phyloP scores from a whole-genome alignment of 495 filamentous ascomycete genomes.

The Corynascus novoguineensis region DNA sequence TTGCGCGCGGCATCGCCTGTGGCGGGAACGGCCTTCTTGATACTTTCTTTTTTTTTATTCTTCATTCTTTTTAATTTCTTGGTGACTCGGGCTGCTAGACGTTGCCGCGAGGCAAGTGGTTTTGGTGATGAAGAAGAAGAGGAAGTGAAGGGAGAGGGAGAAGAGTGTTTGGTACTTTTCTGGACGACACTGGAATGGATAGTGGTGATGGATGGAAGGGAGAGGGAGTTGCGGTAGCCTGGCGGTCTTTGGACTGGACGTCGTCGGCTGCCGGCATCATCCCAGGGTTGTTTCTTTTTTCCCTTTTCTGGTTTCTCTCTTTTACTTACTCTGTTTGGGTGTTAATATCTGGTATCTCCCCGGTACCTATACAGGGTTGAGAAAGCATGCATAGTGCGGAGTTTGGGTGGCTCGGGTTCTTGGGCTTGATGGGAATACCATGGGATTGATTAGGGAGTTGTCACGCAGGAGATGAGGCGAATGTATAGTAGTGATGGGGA shows the following conservation, averaged over 20 bases:
- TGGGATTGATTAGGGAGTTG: background rate
- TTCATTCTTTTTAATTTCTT: background rate
- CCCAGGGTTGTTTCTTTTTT: constrained; percentile 7
- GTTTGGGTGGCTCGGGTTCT: constrained; percentile 8
- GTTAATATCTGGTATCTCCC: constrained; percentile 11
- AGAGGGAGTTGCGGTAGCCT: background rate
- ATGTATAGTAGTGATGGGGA: constrained; percentile 5
- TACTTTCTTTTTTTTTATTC: constrained; percentile 10
- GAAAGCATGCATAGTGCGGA: constrained; percentile 19
- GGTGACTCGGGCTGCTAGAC: constrained; percentile 9
- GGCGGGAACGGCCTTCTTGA: constrained; percentile 24
- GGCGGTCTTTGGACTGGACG: constrained; percentile 17
- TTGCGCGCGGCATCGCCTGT: background rate
- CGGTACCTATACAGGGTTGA: constrained; percentile 14
- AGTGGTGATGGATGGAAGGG: background rate
- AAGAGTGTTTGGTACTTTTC: background rate
- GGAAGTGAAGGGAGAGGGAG: background rate
- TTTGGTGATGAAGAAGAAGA: constrained; percentile 11
- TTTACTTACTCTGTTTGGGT: constrained; percentile 9
- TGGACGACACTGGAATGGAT: constrained; percentile 17
- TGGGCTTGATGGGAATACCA: constrained; percentile 4
- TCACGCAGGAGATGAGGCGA: constrained; percentile 1
- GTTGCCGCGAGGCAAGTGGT: constrained; percentile 29
- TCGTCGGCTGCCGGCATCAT: background rate
- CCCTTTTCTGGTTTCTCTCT: constrained; percentile 16